phyloP scores from a whole-genome alignment of 805 yeast species.

The Wickerhamiella spandovensis region DNA sequence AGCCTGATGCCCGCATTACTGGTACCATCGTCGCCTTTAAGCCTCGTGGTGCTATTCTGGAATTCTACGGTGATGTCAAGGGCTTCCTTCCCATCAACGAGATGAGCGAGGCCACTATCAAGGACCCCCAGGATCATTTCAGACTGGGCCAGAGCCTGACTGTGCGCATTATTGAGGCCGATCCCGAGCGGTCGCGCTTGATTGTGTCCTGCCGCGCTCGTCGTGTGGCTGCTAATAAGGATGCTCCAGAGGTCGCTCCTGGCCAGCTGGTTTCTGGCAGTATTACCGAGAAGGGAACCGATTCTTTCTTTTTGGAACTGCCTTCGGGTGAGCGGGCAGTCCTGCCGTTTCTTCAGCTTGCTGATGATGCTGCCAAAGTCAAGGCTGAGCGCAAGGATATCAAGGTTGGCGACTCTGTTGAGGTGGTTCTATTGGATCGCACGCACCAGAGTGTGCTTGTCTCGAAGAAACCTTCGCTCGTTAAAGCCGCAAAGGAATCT shows the following conservation, averaged over 20 bases:
- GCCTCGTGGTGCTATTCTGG: conserved; percentile 67
- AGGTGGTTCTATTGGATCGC: conserved; percentile 56
- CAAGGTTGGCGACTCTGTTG: conserved; percentile 44
- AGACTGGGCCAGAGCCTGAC: conserved; percentile 72
- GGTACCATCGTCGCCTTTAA: conserved; percentile 65
- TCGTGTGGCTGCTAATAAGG: conserved; percentile 25
- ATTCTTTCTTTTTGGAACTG: conserved; percentile 54
- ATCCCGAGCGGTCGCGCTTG: conserved; percentile 40
- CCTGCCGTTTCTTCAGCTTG: conserved; percentile 31
- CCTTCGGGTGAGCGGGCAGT: conserved; percentile 34
- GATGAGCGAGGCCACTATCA: conserved; percentile 78
- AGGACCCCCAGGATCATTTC: conserved; percentile 62
- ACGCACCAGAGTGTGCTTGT: conserved; percentile 45
- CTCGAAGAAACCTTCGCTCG: conserved; percentile 51
- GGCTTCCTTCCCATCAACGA: conserved; percentile 82
- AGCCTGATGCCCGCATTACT: conserved; percentile 20
- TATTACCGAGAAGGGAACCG: conserved; percentile 64
- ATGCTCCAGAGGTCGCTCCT: conserved; percentile 26
- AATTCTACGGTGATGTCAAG: conserved; percentile 64
- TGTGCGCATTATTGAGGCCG: conserved; percentile 50
- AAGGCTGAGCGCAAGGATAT: conserved; percentile 60
- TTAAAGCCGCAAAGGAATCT: conserved; percentile 44
- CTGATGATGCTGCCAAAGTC: conserved; percentile 65
- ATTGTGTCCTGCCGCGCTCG: conserved; percentile 51
- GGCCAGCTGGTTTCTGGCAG: conserved; percentile 6